Base-by-base conservation (phyloP, 768 basidiomycete species). In the Kwoniella shandongensis region DNA sequence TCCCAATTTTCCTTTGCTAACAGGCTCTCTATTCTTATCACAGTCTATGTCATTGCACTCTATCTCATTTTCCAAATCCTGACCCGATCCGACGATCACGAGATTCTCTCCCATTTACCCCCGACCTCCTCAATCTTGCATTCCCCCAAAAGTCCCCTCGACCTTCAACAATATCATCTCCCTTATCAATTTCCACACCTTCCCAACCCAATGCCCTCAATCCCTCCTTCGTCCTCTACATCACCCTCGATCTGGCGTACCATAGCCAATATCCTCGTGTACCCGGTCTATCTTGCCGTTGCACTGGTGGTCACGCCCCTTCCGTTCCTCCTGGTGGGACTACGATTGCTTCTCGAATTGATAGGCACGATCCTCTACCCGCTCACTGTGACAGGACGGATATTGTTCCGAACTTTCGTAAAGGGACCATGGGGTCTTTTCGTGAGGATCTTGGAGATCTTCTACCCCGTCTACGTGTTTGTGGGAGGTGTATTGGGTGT, bases 321-420 rank as follows among this genome's bases (percentile, higher is more conserved):
- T 35, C 63, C 69, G 29, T 17, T 73, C 42, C 30, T 70, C 6
- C 35, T 62, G 45, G 63, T 69, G 35, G 23, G 54, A 78, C 66
- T 90, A 86, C 50, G 90, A 69, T 51, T 88, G 77, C 76, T 91
- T 87, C 0, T 87, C 86, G 25, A 88, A 70, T 0, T 88, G 86
- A 62, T 90, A 85, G 0, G 86, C 86, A 38, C 89, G 72, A 0
- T 90, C 84, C 3, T 88, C 78, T 68, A 90, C 86, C 89, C 88
- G 88, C 75, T 91, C 88, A 0, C 89, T 85, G 6, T 87, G 85
- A 4, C 82, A 2, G 22, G 50, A n/a, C 48, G 52, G 32, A 20
- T 59, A 10, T 15, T 70, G 3, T 47, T 47, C 12, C 25, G 51
- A 20, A 55, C 64, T 2, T 68, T 73, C 48, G 23, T 73, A 23